These are phyloP conservation scores for Calendula officinalis DNA, from an alignment of 129 eudicot genomes.

Conservation along the genomic window DNA sequence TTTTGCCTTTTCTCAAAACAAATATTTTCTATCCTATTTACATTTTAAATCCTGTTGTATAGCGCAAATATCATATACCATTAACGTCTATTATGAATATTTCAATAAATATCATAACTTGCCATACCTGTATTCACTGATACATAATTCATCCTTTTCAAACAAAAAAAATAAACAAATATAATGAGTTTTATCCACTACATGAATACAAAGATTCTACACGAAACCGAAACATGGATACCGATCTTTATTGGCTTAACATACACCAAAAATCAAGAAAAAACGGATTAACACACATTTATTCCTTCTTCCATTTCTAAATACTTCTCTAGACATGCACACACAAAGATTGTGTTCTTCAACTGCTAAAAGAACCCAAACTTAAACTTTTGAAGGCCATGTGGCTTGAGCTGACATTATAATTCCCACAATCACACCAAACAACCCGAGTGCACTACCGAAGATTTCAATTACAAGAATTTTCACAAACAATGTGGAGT, in stretches of 20 bases:
- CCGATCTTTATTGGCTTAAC: constrained; percentile 24
- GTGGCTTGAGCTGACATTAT: constrained; percentile 98
- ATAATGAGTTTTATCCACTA: neutral
- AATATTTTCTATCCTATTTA: too few relatives aligned
- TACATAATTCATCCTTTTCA: constrained; percentile 1
- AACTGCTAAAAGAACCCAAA: constrained; percentile 4
- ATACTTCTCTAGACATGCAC: constrained; percentile 27
- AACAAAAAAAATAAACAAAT: neutral
- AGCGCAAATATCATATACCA: too few relatives aligned
- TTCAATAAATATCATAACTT: constrained; percentile 3
- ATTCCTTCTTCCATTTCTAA: constrained; percentile 21
- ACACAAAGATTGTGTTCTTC: constrained; percentile 17
- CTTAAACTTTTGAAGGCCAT: constrained; percentile 66
- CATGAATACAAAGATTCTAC: constrained; percentile 15
- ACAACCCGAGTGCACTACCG: constrained; percentile 85
- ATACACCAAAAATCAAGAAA: constrained; percentile 21
- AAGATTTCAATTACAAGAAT: constrained; percentile 91
- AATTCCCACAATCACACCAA: constrained; percentile 91
- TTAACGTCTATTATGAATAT: neutral
- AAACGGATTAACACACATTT: neutral
- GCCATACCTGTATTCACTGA: neutral
- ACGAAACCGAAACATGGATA: neutral
- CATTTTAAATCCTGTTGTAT: too few relatives aligned
- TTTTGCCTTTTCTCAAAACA: too few relatives aligned
- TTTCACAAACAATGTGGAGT: constrained; percentile 87